Conservation (phyloP, 257 asterid species). For the Rubia yunnanensis region DNA sequence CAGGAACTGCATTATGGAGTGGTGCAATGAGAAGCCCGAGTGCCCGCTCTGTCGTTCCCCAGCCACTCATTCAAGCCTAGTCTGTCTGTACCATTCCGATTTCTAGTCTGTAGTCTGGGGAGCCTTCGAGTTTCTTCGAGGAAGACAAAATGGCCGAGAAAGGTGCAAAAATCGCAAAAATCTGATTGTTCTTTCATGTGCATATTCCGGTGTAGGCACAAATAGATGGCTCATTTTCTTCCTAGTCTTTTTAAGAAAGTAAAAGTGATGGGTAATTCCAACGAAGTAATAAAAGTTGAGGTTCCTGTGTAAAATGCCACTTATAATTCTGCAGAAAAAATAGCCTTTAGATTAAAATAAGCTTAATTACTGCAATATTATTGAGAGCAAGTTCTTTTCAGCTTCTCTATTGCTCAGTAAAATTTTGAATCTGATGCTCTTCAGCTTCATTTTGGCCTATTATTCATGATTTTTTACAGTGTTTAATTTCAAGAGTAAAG, state of each 20-base stretch:
- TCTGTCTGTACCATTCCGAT: conserved; percentile 85
- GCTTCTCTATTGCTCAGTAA: no score
- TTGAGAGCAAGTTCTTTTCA: no score
- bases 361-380: neutral
- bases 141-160: neutral
- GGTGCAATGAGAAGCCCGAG: conserved; percentile 99
- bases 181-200: neutral
- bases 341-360: neutral
- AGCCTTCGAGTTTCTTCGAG: neutral
- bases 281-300: neutral
- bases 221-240: neutral
- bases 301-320: neutral
- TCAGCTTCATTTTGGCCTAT: no score
- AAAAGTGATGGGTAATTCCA: no score
- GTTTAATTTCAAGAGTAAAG: no score
- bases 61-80: conserved; percentile 70
- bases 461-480: no score
- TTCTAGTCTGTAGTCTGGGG: conserved; percentile 38
- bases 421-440: no score
- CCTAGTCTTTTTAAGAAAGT: neutral
- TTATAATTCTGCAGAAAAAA: neutral
- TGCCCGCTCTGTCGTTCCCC: conserved; percentile 97
- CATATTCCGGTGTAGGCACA: neutral
- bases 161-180: neutral
- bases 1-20: conserved; percentile 98